Base-by-base conservation (phyloP, 78 protist species). In the Cavenderia fasciculata region DNA sequence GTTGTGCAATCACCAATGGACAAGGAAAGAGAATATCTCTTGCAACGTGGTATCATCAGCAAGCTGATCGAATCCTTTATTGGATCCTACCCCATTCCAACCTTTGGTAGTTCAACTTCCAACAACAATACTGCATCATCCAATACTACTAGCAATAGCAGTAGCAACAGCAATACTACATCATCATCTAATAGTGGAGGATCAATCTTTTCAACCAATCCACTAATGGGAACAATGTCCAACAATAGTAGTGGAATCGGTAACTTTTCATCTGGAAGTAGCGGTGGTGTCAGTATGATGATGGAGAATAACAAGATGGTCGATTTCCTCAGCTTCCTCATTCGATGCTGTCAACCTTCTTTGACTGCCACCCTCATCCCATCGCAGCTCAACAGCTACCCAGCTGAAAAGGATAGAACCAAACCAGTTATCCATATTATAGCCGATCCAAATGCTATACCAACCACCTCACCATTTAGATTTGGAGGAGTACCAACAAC, bases 331-430 rank as follows among this genome's bases (percentile, higher is more conserved):
- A 44, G 78, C 43, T 68, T 56, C 44, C 51, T 82, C 3, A 57
- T 82, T 82, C 72, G 90, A 52, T 61, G 36, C 19, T 82, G 79
- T 14, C 90, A 82, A 56, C 38, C 18, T 19, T 19, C 43, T 0
- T 4, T 6, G 12, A 57, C 46, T 19, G 14, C 65, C 7, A 49
- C 51, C 10, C 19, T 82, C 4, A 11, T 21, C 2, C 52, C 56
- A 19, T 38, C 78, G 5, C 78, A 66, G 54, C 23, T 77, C 47
- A 77, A 63, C 25, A 77, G 62, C 34, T 82, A 82, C 31, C 90
- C 90, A 21, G 38, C 90, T 8, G 90, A 82, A 54, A 68, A 51
- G 57, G 90, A 82, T 54, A 49, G 65, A 57, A 56, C 76, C 2
- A 49, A 43, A 46, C 90, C 90, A 34, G 11, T 25, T 3, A 4